Evolutionary conservation across 2,329 filamentous ascomycete species (phyloP).

Genomic region (Capronia coronata): DNA sequence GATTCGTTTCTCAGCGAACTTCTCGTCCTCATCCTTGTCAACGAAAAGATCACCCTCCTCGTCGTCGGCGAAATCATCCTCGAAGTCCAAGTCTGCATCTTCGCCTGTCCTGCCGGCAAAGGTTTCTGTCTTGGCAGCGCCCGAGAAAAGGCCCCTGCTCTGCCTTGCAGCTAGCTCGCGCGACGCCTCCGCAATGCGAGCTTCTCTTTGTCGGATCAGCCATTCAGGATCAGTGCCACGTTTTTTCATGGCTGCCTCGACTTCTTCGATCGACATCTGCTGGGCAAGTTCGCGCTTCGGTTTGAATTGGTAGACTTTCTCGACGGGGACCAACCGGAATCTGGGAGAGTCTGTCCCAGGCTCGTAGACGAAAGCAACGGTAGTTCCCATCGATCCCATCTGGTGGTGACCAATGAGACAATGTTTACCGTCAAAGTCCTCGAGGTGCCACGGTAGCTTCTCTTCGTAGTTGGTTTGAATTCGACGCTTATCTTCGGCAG

Average conservation of each 20-base stretch:
- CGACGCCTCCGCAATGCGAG: constrained; percentile 49
- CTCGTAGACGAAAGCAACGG: constrained; percentile 72
- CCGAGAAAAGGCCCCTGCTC: constrained; percentile 42
- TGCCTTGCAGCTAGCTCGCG: constrained; percentile 50
- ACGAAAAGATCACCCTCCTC: constrained; percentile 67
- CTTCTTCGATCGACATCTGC: constrained; percentile 72
- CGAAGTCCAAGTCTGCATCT: constrained; percentile 61
- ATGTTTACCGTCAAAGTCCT: constrained; percentile 93
- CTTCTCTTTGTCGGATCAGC: constrained; percentile 61
- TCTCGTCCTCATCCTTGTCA: constrained; percentile 74
- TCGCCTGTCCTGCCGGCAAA: constrained; percentile 35
- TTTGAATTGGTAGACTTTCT: constrained; percentile 91
- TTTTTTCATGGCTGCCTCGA: constrained; percentile 74
- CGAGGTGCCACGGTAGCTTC: constrained; percentile 89
- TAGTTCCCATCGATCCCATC: constrained; percentile 71
- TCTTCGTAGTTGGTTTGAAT: constrained; percentile 76
- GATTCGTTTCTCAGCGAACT: constrained; percentile 64
- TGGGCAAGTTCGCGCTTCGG: constrained; percentile 73
- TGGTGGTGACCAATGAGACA: constrained; percentile 91
- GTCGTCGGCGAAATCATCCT: constrained; percentile 78
- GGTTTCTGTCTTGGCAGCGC: constrained; percentile 23
- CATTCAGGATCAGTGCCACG: constrained; percentile 71
- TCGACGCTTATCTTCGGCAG: constrained; percentile 62
- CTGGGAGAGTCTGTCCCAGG: constrained; percentile 52
- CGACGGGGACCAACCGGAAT: constrained; percentile 67